Evolutionary conservation across 306 rosid species (phyloP), one percentile per base, ranked within the genome.

Genomic region (Morella rubra): DNA sequence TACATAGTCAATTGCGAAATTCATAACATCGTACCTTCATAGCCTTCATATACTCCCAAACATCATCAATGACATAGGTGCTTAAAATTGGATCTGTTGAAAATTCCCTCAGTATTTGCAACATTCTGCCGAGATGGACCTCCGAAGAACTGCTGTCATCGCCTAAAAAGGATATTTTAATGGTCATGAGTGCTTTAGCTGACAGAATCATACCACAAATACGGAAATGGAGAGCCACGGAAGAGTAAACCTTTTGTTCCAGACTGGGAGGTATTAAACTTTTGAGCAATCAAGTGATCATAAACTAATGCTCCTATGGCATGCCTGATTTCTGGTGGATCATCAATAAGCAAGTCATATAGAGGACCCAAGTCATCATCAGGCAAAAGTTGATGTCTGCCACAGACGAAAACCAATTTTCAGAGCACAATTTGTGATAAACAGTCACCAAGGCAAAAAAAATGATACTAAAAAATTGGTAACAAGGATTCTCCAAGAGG

Each of bases 1-100:
- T 20, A 69, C 50, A 54, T 50, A 54, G 55, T 58, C 45, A 50
- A 47, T 14, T 49, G 67, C 72, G 78, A 83, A 10, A 47, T 19
- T 69, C 61, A 51, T 53, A 37, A 51, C 71, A 56, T 69, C 82
- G 72, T 61, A 95, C 98, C 98, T 95, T 95, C 81, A 89, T 92
- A 49, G 97, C 96, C 76, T 87, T 81, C 98, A 95, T 95, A 88
- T 92, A 92, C 73, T 95, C 98, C 98, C 98, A 95, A 54, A 95
- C 97, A 81, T 90, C 98, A 79, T 95, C 98, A 69, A 95, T 93
- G 77, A 95, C 98, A 69, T 95, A 95, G 76, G 84, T 81, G 76
- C 95, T 92, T 82, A 95, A 83, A 78, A 92, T 90, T 67, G 91
- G 96, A 88, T 95, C 96, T 20, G 90, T 88, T 49, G 98, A 93